These are phyloP conservation scores for Adansonia digitata DNA, from an alignment of 345 rosid genomes.

Conservation along the genomic window DNA sequence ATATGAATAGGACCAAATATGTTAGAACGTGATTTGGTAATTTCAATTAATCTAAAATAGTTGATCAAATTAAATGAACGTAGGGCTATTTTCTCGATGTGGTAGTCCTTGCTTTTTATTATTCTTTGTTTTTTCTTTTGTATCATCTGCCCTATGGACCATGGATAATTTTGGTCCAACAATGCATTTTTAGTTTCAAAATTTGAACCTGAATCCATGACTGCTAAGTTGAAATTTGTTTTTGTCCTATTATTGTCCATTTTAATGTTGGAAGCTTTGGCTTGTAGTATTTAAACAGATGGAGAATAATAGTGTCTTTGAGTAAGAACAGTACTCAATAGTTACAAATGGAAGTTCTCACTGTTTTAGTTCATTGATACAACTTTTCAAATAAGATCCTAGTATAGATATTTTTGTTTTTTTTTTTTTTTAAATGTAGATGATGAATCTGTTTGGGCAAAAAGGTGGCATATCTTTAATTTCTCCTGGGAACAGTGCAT, in stretches of 20 bases:
- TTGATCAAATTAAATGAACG: neutral
- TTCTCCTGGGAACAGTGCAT: slow-evolving; percentile 4
- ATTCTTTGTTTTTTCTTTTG: slow-evolving; percentile 3
- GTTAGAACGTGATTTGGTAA: neutral
- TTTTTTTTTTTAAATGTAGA: neutral
- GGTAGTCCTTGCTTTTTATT: neutral
- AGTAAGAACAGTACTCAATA: neutral
- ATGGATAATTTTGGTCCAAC: neutral
- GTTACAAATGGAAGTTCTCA: neutral
- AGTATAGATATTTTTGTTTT: no score
- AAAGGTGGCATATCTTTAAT: neutral
- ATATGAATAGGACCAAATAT: neutral
- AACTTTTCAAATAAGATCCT: neutral
- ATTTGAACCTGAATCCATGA: neutral
- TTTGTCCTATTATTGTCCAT: neutral
- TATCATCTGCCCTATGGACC: neutral
- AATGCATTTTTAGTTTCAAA: neutral
- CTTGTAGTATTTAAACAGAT: neutral
- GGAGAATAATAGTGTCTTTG: neutral
- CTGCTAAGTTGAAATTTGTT: neutral
- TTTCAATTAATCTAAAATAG: no score
- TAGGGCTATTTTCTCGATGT: neutral
- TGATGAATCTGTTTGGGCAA: neutral
- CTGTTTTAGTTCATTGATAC: neutral
- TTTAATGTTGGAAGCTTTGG: neutral